These are phyloP conservation scores for Hirsutella minnesotensis DNA, from an alignment of 2,329 filamentous ascomycete species.

Conservation along the genomic window DNA sequence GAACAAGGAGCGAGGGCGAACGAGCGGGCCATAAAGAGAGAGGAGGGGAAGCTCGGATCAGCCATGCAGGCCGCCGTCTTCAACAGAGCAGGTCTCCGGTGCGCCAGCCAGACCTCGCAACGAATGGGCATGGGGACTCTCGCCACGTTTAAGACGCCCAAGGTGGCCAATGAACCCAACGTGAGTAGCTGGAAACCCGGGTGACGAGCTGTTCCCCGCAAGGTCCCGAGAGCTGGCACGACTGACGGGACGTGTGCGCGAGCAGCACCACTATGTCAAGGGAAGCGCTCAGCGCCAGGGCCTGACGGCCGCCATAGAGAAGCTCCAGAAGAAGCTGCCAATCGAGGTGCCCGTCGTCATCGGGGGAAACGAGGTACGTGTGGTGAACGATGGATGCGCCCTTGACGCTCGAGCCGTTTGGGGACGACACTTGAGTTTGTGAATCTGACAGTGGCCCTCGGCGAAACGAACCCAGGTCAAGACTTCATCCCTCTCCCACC, in stretches of 20 bases:
- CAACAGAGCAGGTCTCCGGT: conserved; percentile 20
- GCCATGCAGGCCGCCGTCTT: conserved; percentile 23
- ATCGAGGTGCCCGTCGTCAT: conserved; percentile 75
- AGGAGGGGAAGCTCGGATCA: no score
- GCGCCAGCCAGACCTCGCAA: conserved; percentile 15
- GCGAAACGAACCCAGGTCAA: conserved; percentile 40
- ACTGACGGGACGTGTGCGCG: neutral
- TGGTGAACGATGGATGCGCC: no score
- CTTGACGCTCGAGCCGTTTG: no score
- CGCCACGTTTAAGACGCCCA: conserved; percentile 78
- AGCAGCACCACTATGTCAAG: conserved; percentile 81
- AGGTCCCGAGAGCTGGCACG: no score
- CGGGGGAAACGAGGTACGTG: conserved; percentile 60
- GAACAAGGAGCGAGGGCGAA: no score
- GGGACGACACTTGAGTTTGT: no score
- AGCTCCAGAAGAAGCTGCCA: conserved; percentile 55
- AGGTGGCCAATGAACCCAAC: conserved; percentile 88
- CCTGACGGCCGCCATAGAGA: conserved; percentile 61
- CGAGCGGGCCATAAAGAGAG: no score
- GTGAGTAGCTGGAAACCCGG: no score
- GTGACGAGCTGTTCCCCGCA: no score
- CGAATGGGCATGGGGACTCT: conserved; percentile 41
- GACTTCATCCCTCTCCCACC: conserved; percentile 52
- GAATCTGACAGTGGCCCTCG: neutral
- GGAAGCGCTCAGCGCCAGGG: conserved; percentile 68